Evolutionary conservation across 768 basidiomycete species (phyloP).

Genomic region (Calocybe cyanea): DNA sequence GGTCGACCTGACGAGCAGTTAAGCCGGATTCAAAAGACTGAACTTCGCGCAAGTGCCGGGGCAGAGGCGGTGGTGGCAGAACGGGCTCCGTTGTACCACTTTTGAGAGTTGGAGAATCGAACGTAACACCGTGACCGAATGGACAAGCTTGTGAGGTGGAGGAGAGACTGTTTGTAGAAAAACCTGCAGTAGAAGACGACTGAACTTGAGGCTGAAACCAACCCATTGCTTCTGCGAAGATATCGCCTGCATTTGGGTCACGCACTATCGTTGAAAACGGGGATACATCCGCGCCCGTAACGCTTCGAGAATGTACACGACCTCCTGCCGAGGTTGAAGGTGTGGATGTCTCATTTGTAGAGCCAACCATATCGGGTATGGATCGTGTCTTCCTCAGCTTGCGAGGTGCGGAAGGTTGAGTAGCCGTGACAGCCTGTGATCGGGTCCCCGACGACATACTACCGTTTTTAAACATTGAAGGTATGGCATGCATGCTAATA

Average conservation of each 20-base stretch:
- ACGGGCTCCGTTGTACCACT: constrained; percentile 27
- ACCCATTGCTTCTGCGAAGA: constrained; percentile 65
- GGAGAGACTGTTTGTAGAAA: constrained; percentile 30
- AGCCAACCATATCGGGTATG: constrained; percentile 55
- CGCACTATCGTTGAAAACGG: constrained; percentile 31
- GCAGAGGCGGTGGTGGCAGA: constrained; percentile 29
- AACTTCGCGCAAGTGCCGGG: constrained; percentile 72
- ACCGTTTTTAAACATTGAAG: constrained; percentile 45
- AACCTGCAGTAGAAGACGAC: constrained; percentile 36
- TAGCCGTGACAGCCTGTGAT: constrained; percentile 21
- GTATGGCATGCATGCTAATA: constrained; percentile 62
- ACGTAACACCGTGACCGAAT: constrained; percentile 61
- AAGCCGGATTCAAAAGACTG: constrained; percentile 83
- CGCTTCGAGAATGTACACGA: constrained; percentile 74
- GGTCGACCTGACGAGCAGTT: constrained; percentile 60
- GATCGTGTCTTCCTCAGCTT: constrained; percentile 74
- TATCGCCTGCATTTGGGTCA: constrained; percentile 37
- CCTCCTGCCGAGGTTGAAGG: constrained; percentile 32
- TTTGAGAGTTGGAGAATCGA: constrained; percentile 53
- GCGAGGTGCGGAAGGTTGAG: constrained; percentile 31
- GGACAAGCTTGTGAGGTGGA: constrained; percentile 36
- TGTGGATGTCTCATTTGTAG: constrained; percentile 23
- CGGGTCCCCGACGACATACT: constrained; percentile 24
- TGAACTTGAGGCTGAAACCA: constrained; percentile 35
- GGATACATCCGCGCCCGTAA: constrained; percentile 65